Evolutionary conservation across 2,329 filamentous ascomycete species (phyloP).

Genomic region (Penicillium concentricum): DNA sequence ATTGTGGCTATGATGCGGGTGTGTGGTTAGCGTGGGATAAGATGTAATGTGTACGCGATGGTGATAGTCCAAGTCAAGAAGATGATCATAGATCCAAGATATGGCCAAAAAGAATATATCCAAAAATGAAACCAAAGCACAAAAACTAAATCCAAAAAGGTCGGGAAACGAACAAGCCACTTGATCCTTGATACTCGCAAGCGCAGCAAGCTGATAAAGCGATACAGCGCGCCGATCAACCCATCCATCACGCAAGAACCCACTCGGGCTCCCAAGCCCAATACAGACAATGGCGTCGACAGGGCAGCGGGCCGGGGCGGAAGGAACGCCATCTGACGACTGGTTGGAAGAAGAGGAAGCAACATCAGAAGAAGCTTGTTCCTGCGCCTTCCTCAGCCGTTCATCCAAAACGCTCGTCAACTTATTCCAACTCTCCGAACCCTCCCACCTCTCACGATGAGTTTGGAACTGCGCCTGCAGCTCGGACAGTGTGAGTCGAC

Average conservation of each 20-base stretch:
- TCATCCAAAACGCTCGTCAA: constrained; percentile 14
- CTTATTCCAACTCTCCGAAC: constrained; percentile 29
- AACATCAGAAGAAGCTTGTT: background rate
- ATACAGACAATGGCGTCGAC: constrained; percentile 39
- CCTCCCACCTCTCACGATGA: constrained; percentile 31
- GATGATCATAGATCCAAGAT: background rate
- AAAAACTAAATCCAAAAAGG: background rate
- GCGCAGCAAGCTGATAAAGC: constrained; percentile 42
- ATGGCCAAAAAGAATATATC: background rate
- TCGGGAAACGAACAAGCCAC: constrained; percentile 23
- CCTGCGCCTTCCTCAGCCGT: background rate
- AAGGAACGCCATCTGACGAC: background rate
- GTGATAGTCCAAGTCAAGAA: background rate
- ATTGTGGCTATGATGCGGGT: background rate
- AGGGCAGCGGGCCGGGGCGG: background rate
- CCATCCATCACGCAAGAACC: constrained; percentile 43
- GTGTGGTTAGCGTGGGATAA: background rate
- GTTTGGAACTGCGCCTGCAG: constrained; percentile 32
- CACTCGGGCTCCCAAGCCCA: constrained; percentile 43
- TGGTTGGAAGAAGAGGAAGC: too few relatives aligned
- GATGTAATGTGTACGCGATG: background rate
- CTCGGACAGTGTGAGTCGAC: constrained; percentile 29
- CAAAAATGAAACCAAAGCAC: background rate
- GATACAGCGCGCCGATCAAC: constrained; percentile 43
- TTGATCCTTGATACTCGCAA: constrained; percentile 30